Conservation (phyloP, 352 stramenopile genomes). For the Globisporangium cylindrosporum region DNA sequence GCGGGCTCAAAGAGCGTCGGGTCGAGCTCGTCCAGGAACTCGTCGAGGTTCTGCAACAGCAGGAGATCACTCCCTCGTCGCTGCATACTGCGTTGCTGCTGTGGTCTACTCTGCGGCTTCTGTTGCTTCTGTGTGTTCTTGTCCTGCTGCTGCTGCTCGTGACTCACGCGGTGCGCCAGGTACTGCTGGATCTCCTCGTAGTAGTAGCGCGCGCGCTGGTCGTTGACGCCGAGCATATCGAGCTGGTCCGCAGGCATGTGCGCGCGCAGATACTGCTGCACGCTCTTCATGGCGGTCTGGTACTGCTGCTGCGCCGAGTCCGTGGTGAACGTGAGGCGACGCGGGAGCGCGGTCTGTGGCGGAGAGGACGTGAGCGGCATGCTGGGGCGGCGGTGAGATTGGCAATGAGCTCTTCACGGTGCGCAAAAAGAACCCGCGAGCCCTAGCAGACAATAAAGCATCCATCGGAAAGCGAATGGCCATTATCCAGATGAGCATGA, state of each 20-base stretch:
- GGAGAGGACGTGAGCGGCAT: slow-evolving; percentile 13
- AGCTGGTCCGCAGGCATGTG: slow-evolving; percentile 33
- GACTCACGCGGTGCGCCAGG: slow-evolving; percentile 35
- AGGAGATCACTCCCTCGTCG: slow-evolving; percentile 1
- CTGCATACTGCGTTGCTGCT: background rate
- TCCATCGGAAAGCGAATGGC: background rate
- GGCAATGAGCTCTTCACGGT: slow-evolving; percentile 4
- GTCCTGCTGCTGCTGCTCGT: background rate
- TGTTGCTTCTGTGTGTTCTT: background rate
- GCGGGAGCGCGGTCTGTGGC: slow-evolving; percentile 6
- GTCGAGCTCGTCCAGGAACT: slow-evolving; percentile 58
- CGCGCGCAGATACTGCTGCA: slow-evolving; percentile 47
- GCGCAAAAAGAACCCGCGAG: background rate
- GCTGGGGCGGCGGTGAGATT: slow-evolving; percentile 5
- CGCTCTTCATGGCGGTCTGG: slow-evolving; percentile 44
- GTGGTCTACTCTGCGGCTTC: background rate
- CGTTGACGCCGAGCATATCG: slow-evolving; percentile 47
- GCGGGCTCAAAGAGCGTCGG: slow-evolving; percentile 33
- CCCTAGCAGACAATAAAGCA: background rate
- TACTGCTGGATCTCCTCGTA: slow-evolving; percentile 65
- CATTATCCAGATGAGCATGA: background rate
- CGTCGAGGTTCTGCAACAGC: slow-evolving; percentile 27
- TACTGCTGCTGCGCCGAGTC: slow-evolving; percentile 30
- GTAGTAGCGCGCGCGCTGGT: slow-evolving; percentile 43
- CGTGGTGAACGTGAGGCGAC: slow-evolving; percentile 17